Evolutionary conservation across 2,329 filamentous ascomycete species (phyloP), one percentile per base, ranked within the genome.

Genomic region (Eutypa lata): DNA sequence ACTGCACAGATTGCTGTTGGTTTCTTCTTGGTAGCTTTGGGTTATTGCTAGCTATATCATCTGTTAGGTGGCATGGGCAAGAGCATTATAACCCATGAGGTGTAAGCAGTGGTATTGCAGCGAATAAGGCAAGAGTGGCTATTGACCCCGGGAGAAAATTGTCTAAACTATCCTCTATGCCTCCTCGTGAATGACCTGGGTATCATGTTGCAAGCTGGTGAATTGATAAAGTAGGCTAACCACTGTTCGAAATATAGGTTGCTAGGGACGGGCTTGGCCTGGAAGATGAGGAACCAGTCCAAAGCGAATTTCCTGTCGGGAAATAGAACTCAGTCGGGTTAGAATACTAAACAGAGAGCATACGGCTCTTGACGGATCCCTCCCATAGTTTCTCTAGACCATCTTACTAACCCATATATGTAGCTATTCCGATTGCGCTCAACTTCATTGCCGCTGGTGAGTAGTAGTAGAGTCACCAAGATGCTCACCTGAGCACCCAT

Each of bases 381-480:
- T 37, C 43, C 42, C 28, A 22, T 40, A 22, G 2, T 46, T 2
- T 19, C 16, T 45, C 7, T n/a, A 40, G 26, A 47, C 37, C 26
- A 26, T 31, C 47, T 18, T 50, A 61, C 71, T 75, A 61, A 75
- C 67, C 55, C 48, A 11, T 50, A 57, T 61, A 55, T 54, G 21
- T 65, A 94, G 90, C 88, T 60, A 75, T 91, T 60, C 90, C 90
- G 63, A 76, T 94, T 72, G 89, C 90, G 71, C 79, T 94, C 68
- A 94, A 94, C 76, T 94, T 94, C 77, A 89, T 94, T 76, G 90
- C 90, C 71, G 90, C 89, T 77, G 89, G 90, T 94, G 85, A 93
- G 90, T 93, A 73, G 72, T 71, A 69, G 69, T 67, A 66, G 65
- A 56, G 58, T 53, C 57, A 52, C 62, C 58, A 6, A 16, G 16